Evolutionary conservation across 176 grass and related monocot genomes (phyloP), one percentile per base, ranked within the genome.

Genomic region (Musa troglodytarum): DNA sequence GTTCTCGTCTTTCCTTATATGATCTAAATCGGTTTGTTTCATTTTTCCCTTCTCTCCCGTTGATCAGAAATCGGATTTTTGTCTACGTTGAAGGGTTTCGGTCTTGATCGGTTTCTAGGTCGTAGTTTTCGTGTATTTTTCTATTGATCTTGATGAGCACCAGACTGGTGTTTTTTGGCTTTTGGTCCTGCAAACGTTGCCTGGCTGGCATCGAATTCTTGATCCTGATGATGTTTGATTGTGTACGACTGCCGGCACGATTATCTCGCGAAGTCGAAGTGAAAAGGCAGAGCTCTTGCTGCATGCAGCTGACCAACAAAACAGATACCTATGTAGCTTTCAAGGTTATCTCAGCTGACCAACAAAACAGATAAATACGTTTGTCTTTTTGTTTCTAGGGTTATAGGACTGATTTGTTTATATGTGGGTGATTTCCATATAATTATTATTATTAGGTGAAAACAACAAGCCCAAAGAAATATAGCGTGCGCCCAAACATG

Each of bases 381-480:
- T 43, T 5, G 34, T 43, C 4, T 43, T 43, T 43, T 6, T 0
- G 34, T 43, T 43, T 0, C 34, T 6, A 43, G 34, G 34, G 34
- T 50, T 77, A 43, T 78, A 54, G 61, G 14, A 61, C 9, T 16
- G 20, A 50, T 57, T 57, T 71, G 34, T 71, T 29, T 67, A 10
- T 76, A 22, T 28, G 15, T 24, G 71, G 20, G 11, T 56, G 51
- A 29, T 25, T 70, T 74, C 72, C 50, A 56, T 53, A 20, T 34
- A 10, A 65, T 26, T 49, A 13, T 28, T 28, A 28, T 43, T 43
- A 43, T 79, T 81, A 99, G 95, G 88, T 99, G 23, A 99, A 99
- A 67, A 99, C 95, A 69, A 99, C 95, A 1, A 94, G 78, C 76
- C 95, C 91, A 0, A 91, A 61, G 19, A 99, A 89, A 80, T 99